Evolutionary conservation across 768 basidiomycete species (phyloP).

Genomic region (Udeniomyces megalosporus): DNA sequence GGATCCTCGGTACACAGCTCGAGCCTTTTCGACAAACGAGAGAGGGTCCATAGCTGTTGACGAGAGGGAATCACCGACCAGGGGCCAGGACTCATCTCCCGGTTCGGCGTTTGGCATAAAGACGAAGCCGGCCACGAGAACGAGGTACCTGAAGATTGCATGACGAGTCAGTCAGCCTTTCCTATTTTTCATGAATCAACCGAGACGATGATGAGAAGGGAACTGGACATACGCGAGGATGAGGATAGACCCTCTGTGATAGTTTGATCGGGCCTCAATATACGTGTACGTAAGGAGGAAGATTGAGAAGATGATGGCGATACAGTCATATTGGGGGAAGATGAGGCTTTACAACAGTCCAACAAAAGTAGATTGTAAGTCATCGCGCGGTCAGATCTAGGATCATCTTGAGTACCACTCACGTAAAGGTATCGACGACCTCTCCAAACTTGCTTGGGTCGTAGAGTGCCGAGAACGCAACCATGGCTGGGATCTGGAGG

Average conservation of each 20-base stretch:
- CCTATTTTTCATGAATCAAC: slow-evolving; percentile 8
- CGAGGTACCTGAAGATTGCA: slow-evolving; percentile 53
- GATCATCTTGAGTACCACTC: slow-evolving; percentile 28
- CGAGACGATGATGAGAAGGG: background rate
- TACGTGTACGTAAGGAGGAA: slow-evolving; percentile 98
- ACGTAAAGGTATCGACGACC: slow-evolving; percentile 85
- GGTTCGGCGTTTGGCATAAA: slow-evolving; percentile 36
- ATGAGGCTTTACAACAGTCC: slow-evolving; percentile 48
- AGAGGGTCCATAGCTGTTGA: background rate
- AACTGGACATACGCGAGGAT: slow-evolving; percentile 56
- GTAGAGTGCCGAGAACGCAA: slow-evolving; percentile 94
- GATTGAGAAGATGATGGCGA: slow-evolving; percentile 60
- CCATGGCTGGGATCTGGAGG: slow-evolving; percentile 95
- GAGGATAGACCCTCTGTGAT: slow-evolving; percentile 89
- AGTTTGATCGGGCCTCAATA: slow-evolving; percentile 78
- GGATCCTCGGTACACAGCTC: background rate
- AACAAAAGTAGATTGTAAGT: background rate
- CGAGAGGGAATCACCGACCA: background rate
- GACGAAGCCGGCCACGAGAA: slow-evolving; percentile 80
- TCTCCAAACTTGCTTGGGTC: slow-evolving; percentile 71
- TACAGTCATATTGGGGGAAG: slow-evolving; percentile 96
- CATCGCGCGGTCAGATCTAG: no score
- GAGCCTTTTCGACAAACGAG: background rate
- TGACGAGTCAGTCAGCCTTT: background rate
- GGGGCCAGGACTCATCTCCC: slow-evolving; percentile 5